Percentiles rank a stretch among this genome's conserved stretches.
These are phyloP conservation scores for Botrytis deweyae DNA, from an alignment of 2,329 filamentous ascomycete genomes.

Conservation along the genomic window DNA sequence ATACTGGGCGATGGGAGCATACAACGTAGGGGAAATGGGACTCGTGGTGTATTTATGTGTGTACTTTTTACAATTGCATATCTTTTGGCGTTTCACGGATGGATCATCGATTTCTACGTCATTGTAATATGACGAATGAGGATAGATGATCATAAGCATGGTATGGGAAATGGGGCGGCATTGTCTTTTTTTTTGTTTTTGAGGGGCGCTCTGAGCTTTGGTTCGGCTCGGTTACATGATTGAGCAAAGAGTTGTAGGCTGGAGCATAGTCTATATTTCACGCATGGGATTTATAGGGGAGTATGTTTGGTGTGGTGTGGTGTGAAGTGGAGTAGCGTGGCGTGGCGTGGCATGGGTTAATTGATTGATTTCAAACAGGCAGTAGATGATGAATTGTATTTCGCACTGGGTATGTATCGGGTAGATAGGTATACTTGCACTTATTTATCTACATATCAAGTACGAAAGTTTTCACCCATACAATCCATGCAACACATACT, in stretches of 20 bases:
- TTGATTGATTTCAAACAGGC: not conserved
- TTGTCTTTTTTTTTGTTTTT: not conserved
- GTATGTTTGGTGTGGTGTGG: not conserved
- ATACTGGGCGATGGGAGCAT: not conserved
- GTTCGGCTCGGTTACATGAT: not conserved
- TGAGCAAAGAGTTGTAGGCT: not conserved
- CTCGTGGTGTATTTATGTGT: slow-evolving; percentile 9
- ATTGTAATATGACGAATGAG: not conserved
- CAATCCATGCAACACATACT: slow-evolving; percentile 1
- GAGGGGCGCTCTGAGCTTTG: not conserved
- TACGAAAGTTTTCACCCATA: not conserved
- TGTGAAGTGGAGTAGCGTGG: not conserved
- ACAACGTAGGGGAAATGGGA: not conserved
- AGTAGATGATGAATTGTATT: slow-evolving; percentile 3
- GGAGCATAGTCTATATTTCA: slow-evolving; percentile 1
- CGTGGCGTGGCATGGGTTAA: not conserved
- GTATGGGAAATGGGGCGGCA: not conserved
- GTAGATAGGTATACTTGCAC: not conserved
- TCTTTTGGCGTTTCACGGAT: slow-evolving; percentile 8
- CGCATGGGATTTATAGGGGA: not conserved
- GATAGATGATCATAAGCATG: not conserved
- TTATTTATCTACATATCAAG: not conserved
- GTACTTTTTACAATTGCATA: slow-evolving; percentile 9
- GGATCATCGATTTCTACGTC: slow-evolving; percentile 1
- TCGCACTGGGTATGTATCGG: not conserved